Evolutionary conservation across 1,139 yeast genomes (phyloP).

Genomic region (Geotrichum citri-aurantii): DNA sequence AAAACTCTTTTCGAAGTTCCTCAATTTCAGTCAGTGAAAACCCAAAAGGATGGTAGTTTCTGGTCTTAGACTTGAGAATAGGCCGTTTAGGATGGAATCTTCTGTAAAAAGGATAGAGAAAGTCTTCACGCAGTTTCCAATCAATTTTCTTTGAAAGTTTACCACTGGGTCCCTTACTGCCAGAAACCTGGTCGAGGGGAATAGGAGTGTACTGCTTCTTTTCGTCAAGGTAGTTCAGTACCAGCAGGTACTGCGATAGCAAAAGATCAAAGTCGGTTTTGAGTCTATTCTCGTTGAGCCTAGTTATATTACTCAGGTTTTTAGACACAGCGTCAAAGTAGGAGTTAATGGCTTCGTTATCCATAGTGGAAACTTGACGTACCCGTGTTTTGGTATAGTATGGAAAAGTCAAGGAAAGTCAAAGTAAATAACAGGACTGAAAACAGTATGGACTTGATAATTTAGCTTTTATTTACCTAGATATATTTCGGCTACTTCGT

Average conservation of each 20-base stretch:
- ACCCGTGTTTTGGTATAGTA: neutral
- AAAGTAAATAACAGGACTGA: too few relatives aligned
- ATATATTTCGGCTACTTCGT: too few relatives aligned
- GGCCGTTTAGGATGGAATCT: constrained; percentile 8
- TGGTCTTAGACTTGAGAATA: constrained; percentile 7
- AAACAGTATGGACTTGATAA: too few relatives aligned
- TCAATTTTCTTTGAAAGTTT: constrained; percentile 3
- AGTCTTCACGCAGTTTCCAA: constrained; percentile 12
- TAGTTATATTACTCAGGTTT: neutral
- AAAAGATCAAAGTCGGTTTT: neutral
- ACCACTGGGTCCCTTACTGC: neutral
- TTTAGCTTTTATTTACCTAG: too few relatives aligned
- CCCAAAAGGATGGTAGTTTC: constrained; percentile 17
- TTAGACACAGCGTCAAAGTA: neutral
- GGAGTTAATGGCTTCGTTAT: neutral
- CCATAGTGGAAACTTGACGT: neutral
- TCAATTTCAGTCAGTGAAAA: constrained; percentile 12
- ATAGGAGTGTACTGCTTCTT: neutral
- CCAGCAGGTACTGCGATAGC: neutral
- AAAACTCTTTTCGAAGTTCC: neutral
- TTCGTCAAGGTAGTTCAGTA: neutral
- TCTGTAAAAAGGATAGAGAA: constrained; percentile 11
- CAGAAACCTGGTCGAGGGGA: neutral
- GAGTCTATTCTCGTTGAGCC: neutral
- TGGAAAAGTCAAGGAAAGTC: neutral